Evolutionary conservation across 2,329 filamentous ascomycete species (phyloP), one percentile per base, ranked within the genome.

Genomic region (Ophiostoma ulmi): DNA sequence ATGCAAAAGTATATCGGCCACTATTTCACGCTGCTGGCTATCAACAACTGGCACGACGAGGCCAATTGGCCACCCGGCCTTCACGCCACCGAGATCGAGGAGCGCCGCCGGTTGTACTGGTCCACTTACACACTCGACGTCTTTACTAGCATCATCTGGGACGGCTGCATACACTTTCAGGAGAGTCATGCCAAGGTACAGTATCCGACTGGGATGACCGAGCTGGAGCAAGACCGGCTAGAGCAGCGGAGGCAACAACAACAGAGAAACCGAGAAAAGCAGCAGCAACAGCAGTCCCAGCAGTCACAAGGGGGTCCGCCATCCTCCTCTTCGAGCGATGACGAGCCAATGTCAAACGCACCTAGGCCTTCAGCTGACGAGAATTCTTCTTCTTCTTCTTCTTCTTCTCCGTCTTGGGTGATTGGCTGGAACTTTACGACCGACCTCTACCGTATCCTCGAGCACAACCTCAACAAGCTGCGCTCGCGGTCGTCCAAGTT

Each of bases 341-440:
- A 64, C 36, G 31, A n/a, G 6, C 14, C 69, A 11, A n/a, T 55
- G 22, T 41, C 67, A 26, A 26, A 44, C 4, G 20, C 44, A 13
- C 44, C 44, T 5, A 17, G 14, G 38, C 38, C 38, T 39, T 10
- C 38, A 39, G 38, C 38, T 39, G 44, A 48, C 3, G 44, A 48
- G 17, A 20, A 17, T 20, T 44, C 41, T 14, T 48, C 44, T 20
- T n/a, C 31, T 31, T 31, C 26, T 26, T 26, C 31, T 17, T 14
- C 39, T 17, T 44, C 22, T 8, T 20, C 13, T 2, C 36, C 68
- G 31, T 55, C 66, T 71, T 87, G 85, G 85, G 77, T 87, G 8
- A 80, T 80, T 61, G 85, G 85, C 22, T 87, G 84, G 84, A 87
- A 87, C 75, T 86, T 86, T 71, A 84, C 82, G 7, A 86, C 84